These are phyloP conservation scores for Mycena amicta DNA, from an alignment of 768 basidiomycete genomes.

Conservation along the genomic window DNA sequence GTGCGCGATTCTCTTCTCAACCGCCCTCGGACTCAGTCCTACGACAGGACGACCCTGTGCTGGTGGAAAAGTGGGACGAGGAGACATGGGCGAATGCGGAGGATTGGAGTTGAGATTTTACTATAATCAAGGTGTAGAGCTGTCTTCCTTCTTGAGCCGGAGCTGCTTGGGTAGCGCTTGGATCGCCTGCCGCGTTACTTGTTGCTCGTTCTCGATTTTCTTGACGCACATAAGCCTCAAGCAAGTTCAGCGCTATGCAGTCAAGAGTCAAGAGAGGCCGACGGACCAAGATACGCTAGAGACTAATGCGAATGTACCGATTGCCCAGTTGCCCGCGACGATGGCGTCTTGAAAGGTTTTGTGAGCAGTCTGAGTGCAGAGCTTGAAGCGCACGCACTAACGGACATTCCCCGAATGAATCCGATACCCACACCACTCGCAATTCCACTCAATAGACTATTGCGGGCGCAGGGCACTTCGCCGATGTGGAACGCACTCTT, in stretches of 20 bases:
- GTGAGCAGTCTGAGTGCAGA: neutral
- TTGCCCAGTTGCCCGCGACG: conserved; percentile 77
- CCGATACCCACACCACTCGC: conserved; percentile 81
- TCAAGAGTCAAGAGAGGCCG: neutral
- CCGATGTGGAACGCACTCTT: conserved; percentile 63
- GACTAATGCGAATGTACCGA: conserved; percentile 70
- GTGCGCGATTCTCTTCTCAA: conserved; percentile 33
- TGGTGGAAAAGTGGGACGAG: conserved; percentile 79
- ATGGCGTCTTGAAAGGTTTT: conserved; percentile 49
- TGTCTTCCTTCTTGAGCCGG: conserved; percentile 17
- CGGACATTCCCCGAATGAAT: conserved; percentile 65
- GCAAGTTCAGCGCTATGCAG: neutral
- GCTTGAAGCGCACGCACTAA: conserved; percentile 46
- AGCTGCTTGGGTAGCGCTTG: conserved; percentile 17
- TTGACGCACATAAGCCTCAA: conserved; percentile 5
- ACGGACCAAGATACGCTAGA: conserved; percentile 73
- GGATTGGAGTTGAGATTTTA: conserved; percentile 35
- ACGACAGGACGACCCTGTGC: conserved; percentile 58
- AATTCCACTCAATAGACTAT: conserved; percentile 75
- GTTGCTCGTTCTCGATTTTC: conserved; percentile 11
- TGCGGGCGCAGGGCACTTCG: conserved; percentile 78
- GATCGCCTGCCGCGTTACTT: conserved; percentile 14
- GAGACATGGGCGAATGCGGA: conserved; percentile 54
- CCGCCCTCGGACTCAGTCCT: neutral
- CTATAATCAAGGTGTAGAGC: neutral